Evolutionary conservation across 2,329 filamentous ascomycete species (phyloP), one percentile per base, ranked within the genome.

Genomic region (Rutstroemia sp.): DNA sequence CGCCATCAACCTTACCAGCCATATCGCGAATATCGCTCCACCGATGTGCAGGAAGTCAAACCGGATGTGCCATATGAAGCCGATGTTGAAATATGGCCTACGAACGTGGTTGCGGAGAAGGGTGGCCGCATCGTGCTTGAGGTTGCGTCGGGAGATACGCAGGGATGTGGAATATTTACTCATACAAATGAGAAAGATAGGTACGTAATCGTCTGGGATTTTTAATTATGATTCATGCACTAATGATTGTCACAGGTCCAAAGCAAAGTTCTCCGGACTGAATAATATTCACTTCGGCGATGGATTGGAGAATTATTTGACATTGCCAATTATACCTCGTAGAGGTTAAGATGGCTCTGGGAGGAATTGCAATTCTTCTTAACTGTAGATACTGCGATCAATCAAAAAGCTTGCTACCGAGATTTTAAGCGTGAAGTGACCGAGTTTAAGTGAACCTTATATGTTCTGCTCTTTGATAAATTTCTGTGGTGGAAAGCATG

Each of bases 1-100:
- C 77, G 75, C 59, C 75, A 85, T 63, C 71, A 76, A 5, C 62
- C 72, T 0, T 84, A 76, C 64, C 70, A 85, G 12, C 82, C 82
- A 2, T 75, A 78, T 63, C 73, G 83, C 5, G 77, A 84, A 49
- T 87, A 86, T 63, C 72, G 75, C 17, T 78, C 75, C 39, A 78
- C 71, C 0, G 82, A 86, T 58, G 77, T 81, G 2, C 73, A 74
- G 47, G 73, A 76, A 0, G 81, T 86, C 8, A 73, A 77, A 27
- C 70, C 74, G 0, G 78, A 77, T 0, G 77, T 82, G 54, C 71
- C 83, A 0, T 86, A 87, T 62, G 69, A 66, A 0, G 79, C 85
- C 0, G 82, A 86, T 59, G 72, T 86, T 0, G 83, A 86, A 65
- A 67, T 86, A 0, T 86, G 82, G 83, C 82, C 83, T 0, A 85